phyloP scores from a whole-genome alignment of 148 eudicot genomes.

The Rhododendron williamsianum region DNA sequence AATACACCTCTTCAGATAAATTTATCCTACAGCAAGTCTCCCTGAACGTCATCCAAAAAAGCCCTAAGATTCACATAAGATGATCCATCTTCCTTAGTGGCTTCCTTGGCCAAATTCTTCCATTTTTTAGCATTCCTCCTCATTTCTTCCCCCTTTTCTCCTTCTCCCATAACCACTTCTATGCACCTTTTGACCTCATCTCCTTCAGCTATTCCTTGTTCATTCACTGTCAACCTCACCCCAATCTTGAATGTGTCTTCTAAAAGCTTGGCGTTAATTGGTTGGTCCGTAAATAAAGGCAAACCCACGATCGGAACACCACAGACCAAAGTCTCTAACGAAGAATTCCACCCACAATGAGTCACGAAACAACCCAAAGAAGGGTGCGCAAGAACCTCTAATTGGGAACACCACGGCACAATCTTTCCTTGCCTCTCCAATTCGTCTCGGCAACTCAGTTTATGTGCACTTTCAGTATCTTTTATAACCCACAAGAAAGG shows the following conservation, averaged over 20 bases:
- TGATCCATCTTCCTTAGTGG: conserved; percentile 4
- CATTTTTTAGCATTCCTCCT: conserved; percentile 1
- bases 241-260: not conserved
- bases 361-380: conserved; percentile 31
- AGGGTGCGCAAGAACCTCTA: conserved; percentile 25
- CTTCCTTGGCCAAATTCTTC: conserved; percentile 8
- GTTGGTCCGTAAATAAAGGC: conserved; percentile 19
- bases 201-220: not conserved
- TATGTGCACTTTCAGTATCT: conserved; percentile 19
- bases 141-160: conserved; percentile 1
- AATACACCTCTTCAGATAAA: not conserved
- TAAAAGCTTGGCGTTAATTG: conserved; percentile 21
- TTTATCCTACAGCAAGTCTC: not conserved
- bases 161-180: conserved; percentile 6
- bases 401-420: conserved; percentile 32
- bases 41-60: not conserved
- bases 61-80: not conserved
- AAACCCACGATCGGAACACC: conserved; percentile 23
- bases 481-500: conserved; percentile 40
- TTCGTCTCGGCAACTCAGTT: conserved; percentile 6
- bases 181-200: conserved; percentile 7
- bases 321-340: conserved; percentile 15
- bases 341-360: conserved; percentile 37
- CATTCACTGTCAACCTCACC: not conserved
- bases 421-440: conserved; percentile 22